Base-by-base conservation (phyloP, 148 eudicot species). In the Amaranthus cruentus region DNA sequence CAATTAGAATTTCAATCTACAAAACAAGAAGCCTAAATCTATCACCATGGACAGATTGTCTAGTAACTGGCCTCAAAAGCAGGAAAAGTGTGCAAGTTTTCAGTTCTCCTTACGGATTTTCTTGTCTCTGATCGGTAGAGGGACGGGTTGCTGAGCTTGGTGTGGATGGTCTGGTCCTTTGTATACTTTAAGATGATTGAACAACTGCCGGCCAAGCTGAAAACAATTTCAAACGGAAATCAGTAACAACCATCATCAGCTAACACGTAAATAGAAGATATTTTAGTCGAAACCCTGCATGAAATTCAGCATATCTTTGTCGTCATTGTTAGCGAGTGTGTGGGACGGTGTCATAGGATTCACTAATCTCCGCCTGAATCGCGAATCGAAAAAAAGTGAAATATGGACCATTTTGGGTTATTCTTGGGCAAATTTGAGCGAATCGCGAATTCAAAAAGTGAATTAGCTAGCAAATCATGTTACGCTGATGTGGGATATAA, bases 171-270 rank as follows among this genome's bases (percentile, higher is more conserved):
- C 84, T 13, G 96, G 84, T 6, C 99, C 99, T 64, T 77, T 80
- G 81, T 96, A 96, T 62, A 96, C 96, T 88, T 96, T 92, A 5
- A 96, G 96, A 80, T 96, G 99, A 85, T 82, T 89, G 78, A 96
- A 96, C 51, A 96, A 73, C 15, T 81, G 63, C 58, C 99, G 88
- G 6, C 99, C 97, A 44, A 96, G 94, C 97, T 96, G 96, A 77
- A 51, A 28, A 72, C 13, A 4, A 47, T 18, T 6, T 8, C 3
- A 15, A 47, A 55, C 5, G 48, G 50, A 47, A 14, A n/a, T 13
- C 3, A 65, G 1, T 8, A 38, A 6, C 47, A 47, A 8, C 28
- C 38, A 42, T 50, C 44, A 38, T 68, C 66, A 66, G 48, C 51
- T 47, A 47, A 46, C 69, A 53, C 44, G 3, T 38, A 4, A 73